These are phyloP conservation scores for Cyberlindnera xylosilytica DNA, from an alignment of 805 yeast genomes.

Conservation along the genomic window DNA sequence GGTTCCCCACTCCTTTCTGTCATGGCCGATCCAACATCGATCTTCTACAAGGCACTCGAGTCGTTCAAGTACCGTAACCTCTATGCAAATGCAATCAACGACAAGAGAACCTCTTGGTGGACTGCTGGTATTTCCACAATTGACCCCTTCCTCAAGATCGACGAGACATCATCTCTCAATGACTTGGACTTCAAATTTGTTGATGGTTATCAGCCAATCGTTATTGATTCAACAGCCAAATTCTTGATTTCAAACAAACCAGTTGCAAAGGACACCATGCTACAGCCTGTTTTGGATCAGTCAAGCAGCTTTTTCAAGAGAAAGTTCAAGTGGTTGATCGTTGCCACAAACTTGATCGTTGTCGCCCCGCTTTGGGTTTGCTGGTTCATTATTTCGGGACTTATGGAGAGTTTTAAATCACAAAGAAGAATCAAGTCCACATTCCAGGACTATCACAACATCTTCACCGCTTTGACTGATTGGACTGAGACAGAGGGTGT, in stretches of 20 bases:
- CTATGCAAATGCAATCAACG: conserved; percentile 77
- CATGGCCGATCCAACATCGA: conserved; percentile 63
- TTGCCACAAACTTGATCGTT: conserved; percentile 43
- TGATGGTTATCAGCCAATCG: conserved; percentile 51
- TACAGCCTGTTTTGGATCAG: background rate
- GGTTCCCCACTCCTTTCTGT: conserved; percentile 54
- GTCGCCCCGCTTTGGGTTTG: conserved; percentile 62
- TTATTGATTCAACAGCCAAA: conserved; percentile 49
- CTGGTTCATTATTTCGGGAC: conserved; percentile 49
- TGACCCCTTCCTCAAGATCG: conserved; percentile 54
- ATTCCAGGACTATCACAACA: conserved; percentile 27
- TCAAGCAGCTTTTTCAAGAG: conserved; percentile 31
- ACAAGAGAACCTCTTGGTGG: conserved; percentile 80
- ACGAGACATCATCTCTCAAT: conserved; percentile 42
- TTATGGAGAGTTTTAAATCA: conserved; percentile 39
- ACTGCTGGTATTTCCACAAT: conserved; percentile 65
- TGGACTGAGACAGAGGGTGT: conserved; percentile 9
- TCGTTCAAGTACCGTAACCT: conserved; percentile 51
- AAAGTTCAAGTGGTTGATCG: conserved; percentile 47
- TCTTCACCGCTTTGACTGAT: conserved; percentile 22
- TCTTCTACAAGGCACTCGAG: conserved; percentile 54
- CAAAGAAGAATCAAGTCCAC: conserved; percentile 34
- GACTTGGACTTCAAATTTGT: conserved; percentile 40
- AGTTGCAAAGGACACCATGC: conserved; percentile 10
- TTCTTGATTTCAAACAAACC: conserved; percentile 29